Percentiles rank a stretch among this genome's conserved stretches.
phyloP scores from a whole-genome alignment of 2,329 filamentous ascomycete genomes.

The Penicillium griseofulvum region DNA sequence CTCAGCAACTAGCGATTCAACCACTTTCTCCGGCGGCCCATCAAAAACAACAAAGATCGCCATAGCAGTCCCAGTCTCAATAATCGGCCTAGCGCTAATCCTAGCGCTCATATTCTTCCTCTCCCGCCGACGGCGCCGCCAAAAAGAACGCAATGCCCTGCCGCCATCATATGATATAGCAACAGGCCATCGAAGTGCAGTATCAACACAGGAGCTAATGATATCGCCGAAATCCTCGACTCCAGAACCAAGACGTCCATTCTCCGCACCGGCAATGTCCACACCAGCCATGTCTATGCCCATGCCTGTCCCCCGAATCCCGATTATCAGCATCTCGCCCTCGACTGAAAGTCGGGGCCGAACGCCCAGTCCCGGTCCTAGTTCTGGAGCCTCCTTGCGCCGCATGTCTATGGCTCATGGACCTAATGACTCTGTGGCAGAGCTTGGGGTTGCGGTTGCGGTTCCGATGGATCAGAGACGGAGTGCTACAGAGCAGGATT shows the following conservation, averaged over 20 bases:
- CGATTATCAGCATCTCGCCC: slow-evolving; percentile 8
- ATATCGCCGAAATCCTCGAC: neutral
- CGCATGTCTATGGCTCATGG: neutral
- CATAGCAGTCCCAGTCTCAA: slow-evolving; percentile 34
- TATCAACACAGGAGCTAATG: slow-evolving; percentile 17
- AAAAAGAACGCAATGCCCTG: slow-evolving; percentile 2
- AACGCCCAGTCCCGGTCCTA: neutral
- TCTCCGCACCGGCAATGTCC: neutral
- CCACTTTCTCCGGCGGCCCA: slow-evolving; percentile 6
- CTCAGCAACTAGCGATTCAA: neutral
- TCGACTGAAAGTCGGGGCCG: neutral
- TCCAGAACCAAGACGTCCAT: neutral
- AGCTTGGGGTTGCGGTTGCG: slow-evolving; percentile 13
- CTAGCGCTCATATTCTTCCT: slow-evolving; percentile 27
- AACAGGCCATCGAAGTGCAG: slow-evolving; percentile 3
- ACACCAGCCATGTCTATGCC: neutral
- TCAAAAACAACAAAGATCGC: slow-evolving; percentile 29
- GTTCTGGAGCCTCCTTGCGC: neutral
- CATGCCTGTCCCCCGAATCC: neutral
- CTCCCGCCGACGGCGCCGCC: slow-evolving; percentile 20
- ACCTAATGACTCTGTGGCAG: slow-evolving; percentile 4
- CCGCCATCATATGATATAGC: slow-evolving; percentile 9
- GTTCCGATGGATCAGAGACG: slow-evolving; percentile 11
- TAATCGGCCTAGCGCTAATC: slow-evolving; percentile 28
- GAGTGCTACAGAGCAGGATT: slow-evolving; percentile 12